Evolutionary conservation across 192 early-diverging fungal genomes (phyloP), one percentile per base, ranked within the genome.

Genomic region (Coemansia furcata): DNA sequence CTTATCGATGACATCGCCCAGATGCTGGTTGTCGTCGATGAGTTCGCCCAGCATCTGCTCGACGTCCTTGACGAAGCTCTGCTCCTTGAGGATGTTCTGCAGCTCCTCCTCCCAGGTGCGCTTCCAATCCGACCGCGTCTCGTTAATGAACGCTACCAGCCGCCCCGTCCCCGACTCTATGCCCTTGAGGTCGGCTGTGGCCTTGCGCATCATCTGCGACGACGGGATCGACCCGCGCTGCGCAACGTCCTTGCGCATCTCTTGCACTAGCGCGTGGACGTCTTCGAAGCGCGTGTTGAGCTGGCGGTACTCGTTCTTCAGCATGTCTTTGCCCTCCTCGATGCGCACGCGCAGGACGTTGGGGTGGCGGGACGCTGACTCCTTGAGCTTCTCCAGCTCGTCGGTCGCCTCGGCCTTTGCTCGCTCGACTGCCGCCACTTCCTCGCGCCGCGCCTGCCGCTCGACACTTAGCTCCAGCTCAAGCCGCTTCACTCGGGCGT

Each of bases 71-170:
- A 92, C 80, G 52, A 91, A 89, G 67, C 86, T 76, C 69, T 94
- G 91, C 63, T 94, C 93, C 60, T 88, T 86, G 23, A 94, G 78
- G 60, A 94, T 90, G 33, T 83, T 89, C 62, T 94, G 90, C 46
- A 94, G 71, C 71, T 94, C 93, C 9, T 88, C 87, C 68, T 93
- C 91, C 93, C 93, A 94, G 1, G 86, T 90, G 75, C 87, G 88
- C 60, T 92, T 93, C 91, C 91, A 93, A 6, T 84, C 83, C n/a
- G 88, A 82, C 42, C 89, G 83, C 12, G 88, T 80, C 0, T 86
- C 84, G 49, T 80, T 73, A 43, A 94, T 90, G 46, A 85, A 86
- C 21, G 76, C 58, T 2, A 87, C 69, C 11, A 92, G 84, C 29
- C 83, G 77, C 14, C 71, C 63, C 15, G 88, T 84, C 29, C 88